These are phyloP conservation scores for Mucor sp. DNA, from an alignment of 371 early-diverging fungal species.

Conservation along the genomic window DNA sequence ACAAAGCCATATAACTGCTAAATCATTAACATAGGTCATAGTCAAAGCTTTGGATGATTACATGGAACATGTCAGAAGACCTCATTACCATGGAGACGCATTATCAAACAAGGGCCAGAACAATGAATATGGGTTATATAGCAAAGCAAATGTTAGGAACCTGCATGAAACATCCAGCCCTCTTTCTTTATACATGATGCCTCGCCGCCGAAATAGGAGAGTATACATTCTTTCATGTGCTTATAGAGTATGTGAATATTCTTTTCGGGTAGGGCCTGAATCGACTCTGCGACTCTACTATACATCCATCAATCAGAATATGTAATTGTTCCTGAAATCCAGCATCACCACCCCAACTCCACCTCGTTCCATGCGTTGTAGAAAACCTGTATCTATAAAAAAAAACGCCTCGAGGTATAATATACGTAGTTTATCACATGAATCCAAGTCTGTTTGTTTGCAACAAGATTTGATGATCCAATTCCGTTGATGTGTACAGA, in stretches of 20 bases:
- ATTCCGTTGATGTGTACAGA: not conserved
- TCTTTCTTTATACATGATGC: not conserved
- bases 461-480: not conserved
- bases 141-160: not conserved
- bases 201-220: not conserved
- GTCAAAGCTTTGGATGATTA: not conserved
- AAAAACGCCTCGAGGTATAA: not conserved
- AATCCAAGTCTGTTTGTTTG: not conserved
- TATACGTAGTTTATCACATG: not conserved
- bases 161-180: not conserved
- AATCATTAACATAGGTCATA: not conserved
- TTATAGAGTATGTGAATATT: not conserved
- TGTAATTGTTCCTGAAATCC: not conserved
- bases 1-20: too few species aligned
- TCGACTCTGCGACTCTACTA: too few species aligned
- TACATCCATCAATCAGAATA: not conserved
- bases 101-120: not conserved
- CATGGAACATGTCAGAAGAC: not conserved
- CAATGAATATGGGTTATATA: not conserved
- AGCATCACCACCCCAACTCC: not conserved
- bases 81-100: not conserved
- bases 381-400: not conserved
- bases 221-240: not conserved
- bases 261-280: not conserved
- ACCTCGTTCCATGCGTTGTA: not conserved